Conservation (phyloP, 192 early-diverging fungal species). For the Umbelopsis sp. region DNA sequence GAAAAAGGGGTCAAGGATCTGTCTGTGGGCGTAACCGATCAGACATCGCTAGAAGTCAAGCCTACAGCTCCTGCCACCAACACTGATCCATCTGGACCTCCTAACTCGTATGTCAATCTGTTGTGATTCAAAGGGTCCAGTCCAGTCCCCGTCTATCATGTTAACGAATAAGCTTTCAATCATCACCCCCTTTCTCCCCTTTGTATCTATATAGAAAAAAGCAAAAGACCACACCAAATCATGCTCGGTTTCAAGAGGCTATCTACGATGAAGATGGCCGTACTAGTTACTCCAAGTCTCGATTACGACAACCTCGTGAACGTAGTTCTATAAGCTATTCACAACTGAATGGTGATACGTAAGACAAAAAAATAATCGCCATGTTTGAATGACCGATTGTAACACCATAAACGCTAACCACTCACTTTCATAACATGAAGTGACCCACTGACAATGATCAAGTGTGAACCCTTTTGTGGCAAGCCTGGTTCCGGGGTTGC, state of each 20-base stretch:
- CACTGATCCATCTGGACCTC: too few relatives aligned
- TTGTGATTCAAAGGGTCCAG: too few relatives aligned
- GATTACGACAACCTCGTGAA: constrained; percentile 49
- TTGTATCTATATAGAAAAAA: neutral
- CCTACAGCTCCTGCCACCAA: too few relatives aligned
- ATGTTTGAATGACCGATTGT: neutral
- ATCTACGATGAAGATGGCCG: constrained; percentile 47
- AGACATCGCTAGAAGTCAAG: neutral
- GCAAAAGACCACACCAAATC: neutral
- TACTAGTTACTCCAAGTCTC: constrained; percentile 55
- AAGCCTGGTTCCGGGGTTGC: constrained; percentile 61
- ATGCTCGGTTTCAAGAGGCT: constrained; percentile 16
- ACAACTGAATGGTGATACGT: constrained; percentile 45
- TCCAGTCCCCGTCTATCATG: too few relatives aligned
- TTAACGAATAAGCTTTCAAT: too few relatives aligned
- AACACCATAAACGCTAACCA: constrained; percentile 11
- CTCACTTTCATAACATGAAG: constrained; percentile 21
- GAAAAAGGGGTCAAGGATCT: neutral
- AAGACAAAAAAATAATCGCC: constrained; percentile 17
- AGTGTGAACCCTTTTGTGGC: constrained; percentile 76
- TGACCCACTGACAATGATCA: constrained; percentile 82
- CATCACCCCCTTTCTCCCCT: too few relatives aligned
- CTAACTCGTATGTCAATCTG: too few relatives aligned
- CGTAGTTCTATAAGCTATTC: constrained; percentile 43
- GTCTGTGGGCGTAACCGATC: neutral